phyloP scores from a whole-genome alignment of 108 stramenopile species.

The Cyclotella baltica region DNA sequence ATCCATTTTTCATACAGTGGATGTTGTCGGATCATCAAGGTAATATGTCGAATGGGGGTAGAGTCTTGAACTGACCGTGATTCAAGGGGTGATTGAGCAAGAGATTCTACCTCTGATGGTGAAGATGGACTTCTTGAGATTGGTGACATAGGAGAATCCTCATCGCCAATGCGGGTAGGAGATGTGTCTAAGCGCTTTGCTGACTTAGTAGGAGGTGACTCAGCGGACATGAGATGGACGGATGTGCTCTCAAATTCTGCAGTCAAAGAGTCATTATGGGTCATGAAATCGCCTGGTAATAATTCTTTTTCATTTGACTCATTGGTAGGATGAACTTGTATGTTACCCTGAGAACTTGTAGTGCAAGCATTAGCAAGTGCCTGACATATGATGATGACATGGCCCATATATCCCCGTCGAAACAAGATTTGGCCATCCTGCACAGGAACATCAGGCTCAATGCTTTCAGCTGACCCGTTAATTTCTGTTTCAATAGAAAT shows the following conservation, averaged over 20 bases:
- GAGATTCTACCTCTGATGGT: constrained; percentile 6
- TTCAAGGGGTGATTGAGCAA: constrained; percentile 21
- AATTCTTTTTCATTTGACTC: background rate
- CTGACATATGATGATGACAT: constrained; percentile 95
- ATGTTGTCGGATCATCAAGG: constrained; percentile 43
- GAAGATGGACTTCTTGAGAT: constrained; percentile 18
- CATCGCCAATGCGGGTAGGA: constrained; percentile 1
- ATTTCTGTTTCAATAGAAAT: background rate
- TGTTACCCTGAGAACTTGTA: background rate
- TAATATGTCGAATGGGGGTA: constrained; percentile 53
- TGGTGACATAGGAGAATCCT: constrained; percentile 13
- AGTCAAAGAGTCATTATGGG: background rate
- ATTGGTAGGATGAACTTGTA: background rate
- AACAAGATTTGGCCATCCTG: constrained; percentile 33
- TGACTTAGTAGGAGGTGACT: constrained; percentile 2
- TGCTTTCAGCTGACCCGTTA: background rate
- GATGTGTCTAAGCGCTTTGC: constrained; percentile 27
- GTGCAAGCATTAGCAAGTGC: constrained; percentile 89
- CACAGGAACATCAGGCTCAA: background rate
- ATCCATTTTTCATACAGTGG: constrained; percentile 73
- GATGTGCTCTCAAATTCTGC: constrained; percentile 4
- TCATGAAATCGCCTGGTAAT: background rate
- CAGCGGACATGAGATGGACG: constrained; percentile 16
- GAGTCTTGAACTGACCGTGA: constrained; percentile 8
- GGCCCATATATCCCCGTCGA: constrained; percentile 93